Conservation (phyloP, 2,329 filamentous ascomycete genomes). For the Juglanconis juglandina region DNA sequence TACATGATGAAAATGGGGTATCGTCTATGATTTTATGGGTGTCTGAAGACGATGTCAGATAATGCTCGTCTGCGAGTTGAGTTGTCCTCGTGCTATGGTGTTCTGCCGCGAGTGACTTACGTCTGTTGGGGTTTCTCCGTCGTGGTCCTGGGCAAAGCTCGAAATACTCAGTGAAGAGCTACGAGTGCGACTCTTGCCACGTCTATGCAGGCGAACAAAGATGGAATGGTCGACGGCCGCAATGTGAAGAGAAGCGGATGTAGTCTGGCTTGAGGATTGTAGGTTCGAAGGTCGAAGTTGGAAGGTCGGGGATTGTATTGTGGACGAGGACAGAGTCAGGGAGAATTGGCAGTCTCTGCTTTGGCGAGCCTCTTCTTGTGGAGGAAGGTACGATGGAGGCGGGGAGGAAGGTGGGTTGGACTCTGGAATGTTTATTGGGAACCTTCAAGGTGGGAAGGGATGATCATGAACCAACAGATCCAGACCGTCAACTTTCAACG, state of each 20-base stretch:
- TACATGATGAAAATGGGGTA: conserved; percentile 68
- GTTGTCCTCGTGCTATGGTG: neutral
- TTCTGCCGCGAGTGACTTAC: conserved; percentile 2
- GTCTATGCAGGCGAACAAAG: conserved; percentile 3
- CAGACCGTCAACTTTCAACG: neutral
- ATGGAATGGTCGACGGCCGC: neutral
- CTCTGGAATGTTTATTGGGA: neutral
- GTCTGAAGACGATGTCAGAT: conserved; percentile 9
- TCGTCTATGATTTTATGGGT: conserved; percentile 32
- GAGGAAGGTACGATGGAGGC: neutral
- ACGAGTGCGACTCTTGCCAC: conserved; percentile 9
- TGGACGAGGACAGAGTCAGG: neutral
- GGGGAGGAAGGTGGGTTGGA: neutral
- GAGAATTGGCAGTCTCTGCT: conserved; percentile 2
- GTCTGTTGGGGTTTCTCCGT: conserved; percentile 5
- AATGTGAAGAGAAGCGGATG: conserved; percentile 3
- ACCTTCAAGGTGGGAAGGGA: neutral
- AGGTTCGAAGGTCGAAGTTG: neutral
- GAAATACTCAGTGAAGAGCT: conserved; percentile 20
- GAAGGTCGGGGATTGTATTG: neutral
- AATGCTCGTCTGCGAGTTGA: neutral
- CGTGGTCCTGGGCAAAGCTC: conserved; percentile 8
- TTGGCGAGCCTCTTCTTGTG: neutral
- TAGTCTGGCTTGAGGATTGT: neutral
- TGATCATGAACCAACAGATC: neutral